Percentiles rank a stretch among this genome's conserved stretches.
These are phyloP conservation scores for Ceratobasidium sp. DNA, from an alignment of 1,284 basidiomycete genomes.

Conservation along the genomic window DNA sequence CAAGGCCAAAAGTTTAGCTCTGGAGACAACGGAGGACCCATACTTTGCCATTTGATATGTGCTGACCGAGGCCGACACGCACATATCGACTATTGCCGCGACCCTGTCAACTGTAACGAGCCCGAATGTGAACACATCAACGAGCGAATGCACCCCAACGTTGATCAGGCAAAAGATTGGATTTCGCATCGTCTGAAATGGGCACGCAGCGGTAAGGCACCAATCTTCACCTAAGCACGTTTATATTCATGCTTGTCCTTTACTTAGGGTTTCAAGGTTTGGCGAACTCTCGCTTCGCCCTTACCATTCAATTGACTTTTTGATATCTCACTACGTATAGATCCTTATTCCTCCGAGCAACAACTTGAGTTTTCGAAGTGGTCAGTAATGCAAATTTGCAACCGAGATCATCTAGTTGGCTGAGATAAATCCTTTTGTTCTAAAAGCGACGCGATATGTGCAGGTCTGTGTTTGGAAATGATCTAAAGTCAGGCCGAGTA, in stretches of 20 bases:
- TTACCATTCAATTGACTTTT: not conserved
- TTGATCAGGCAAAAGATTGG: constrained; percentile 64
- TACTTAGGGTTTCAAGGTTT: constrained; percentile 20
- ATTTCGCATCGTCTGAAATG: constrained; percentile 70
- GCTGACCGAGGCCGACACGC: constrained; percentile 66
- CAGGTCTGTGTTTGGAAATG: constrained; percentile 56
- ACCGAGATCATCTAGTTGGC: too few species aligned
- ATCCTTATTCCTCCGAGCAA: constrained; percentile 71
- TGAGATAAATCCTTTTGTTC: too few species aligned
- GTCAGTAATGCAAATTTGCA: constrained; percentile 55
- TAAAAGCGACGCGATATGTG: constrained; percentile 67
- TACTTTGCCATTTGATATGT: constrained; percentile 73
- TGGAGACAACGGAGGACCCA: constrained; percentile 72
- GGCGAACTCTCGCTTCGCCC: not conserved
- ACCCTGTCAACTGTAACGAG: constrained; percentile 58
- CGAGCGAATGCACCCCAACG: constrained; percentile 62
- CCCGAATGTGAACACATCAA: constrained; percentile 65
- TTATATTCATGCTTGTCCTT: not conserved
- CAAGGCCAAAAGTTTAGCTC: constrained; percentile 68
- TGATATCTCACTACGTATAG: constrained; percentile 52
- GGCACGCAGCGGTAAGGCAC: constrained; percentile 57
- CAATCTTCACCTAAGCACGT: too few species aligned
- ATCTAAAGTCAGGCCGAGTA: not conserved
- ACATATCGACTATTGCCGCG: constrained; percentile 70
- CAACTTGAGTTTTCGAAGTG: constrained; percentile 68